Percentiles rank a stretch among this genome's conserved stretches.
Conservation (phyloP, 331 rosid species). For the Quercus tomentella region DNA sequence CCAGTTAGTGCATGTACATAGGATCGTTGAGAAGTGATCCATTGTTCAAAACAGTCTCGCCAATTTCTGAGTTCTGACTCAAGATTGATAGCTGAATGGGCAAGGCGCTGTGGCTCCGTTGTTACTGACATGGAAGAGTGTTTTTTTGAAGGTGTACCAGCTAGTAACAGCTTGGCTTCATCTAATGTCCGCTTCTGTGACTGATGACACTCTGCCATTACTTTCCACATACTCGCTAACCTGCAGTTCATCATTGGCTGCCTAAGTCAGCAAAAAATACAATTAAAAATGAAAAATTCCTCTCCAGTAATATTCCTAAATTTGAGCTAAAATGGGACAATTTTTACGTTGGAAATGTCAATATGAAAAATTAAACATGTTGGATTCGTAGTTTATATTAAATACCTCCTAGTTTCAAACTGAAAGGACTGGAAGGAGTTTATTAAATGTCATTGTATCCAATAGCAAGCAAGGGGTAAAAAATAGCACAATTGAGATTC, state of each 20-base stretch:
- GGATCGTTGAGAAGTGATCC: constrained; percentile 85
- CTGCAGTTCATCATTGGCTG: constrained; percentile 25
- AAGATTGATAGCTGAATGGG: constrained; percentile 57
- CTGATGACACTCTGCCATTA: constrained; percentile 78
- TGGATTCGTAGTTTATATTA: background rate
- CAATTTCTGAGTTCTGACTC: constrained; percentile 73
- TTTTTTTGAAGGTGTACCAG: constrained; percentile 61
- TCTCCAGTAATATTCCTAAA: background rate
- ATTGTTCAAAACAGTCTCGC: constrained; percentile 57
- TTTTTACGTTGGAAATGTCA: background rate
- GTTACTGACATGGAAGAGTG: constrained; percentile 41
- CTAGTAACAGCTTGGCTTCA: constrained; percentile 75
- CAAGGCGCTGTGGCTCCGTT: constrained; percentile 44
- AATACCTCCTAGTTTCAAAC: background rate
- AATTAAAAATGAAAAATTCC: background rate
- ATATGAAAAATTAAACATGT: background rate
- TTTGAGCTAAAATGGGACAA: background rate
- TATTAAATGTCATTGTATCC: background rate
- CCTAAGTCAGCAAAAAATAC: background rate
- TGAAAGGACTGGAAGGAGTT: background rate
- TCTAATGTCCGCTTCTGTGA: constrained; percentile 69
- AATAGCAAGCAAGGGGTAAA: background rate
- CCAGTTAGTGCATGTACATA: constrained; percentile 55
- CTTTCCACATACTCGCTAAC: constrained; percentile 82
- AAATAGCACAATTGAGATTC: background rate